phyloP scores from a whole-genome alignment of 257 asterid genomes.

The Echites panduratus region DNA sequence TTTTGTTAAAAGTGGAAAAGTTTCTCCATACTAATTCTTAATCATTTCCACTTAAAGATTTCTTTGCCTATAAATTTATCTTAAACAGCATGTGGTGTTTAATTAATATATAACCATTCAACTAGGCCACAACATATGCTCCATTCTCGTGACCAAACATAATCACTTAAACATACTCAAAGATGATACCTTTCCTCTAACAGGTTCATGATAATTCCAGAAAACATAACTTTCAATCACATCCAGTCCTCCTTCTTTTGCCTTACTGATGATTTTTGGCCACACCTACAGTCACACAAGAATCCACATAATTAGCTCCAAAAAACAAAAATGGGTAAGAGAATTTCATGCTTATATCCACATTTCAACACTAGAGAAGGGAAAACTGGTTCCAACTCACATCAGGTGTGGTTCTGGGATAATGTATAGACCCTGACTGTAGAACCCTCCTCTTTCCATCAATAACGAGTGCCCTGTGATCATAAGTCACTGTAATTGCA shows the following conservation, averaged over 20 bases:
- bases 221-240: slow-evolving; percentile 82
- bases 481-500: slow-evolving; percentile 49
- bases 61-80: neutral
- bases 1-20: neutral
- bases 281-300: slow-evolving; percentile 41
- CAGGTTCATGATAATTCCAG: slow-evolving; percentile 85
- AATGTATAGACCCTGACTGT: slow-evolving; percentile 82
- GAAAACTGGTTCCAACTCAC: slow-evolving; percentile 33
- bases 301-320: neutral
- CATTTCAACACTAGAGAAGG: neutral
- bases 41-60: neutral
- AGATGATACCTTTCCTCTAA: slow-evolving; percentile 52
- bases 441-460: slow-evolving; percentile 70
- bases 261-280: slow-evolving; percentile 60
- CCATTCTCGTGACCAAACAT: neutral
- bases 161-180: neutral
- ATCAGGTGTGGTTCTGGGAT: slow-evolving; percentile 74
- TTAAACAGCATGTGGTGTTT: neutral
- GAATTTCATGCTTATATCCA: neutral
- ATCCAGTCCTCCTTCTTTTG: slow-evolving; percentile 84
- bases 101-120: neutral
- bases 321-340: slow-evolving; percentile 2
- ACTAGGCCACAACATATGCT: neutral
- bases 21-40: neutral
- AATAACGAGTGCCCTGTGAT: slow-evolving; percentile 60